phyloP scores from a whole-genome alignment of 2,329 filamentous ascomycete species.

The Fusarium buxicola region DNA sequence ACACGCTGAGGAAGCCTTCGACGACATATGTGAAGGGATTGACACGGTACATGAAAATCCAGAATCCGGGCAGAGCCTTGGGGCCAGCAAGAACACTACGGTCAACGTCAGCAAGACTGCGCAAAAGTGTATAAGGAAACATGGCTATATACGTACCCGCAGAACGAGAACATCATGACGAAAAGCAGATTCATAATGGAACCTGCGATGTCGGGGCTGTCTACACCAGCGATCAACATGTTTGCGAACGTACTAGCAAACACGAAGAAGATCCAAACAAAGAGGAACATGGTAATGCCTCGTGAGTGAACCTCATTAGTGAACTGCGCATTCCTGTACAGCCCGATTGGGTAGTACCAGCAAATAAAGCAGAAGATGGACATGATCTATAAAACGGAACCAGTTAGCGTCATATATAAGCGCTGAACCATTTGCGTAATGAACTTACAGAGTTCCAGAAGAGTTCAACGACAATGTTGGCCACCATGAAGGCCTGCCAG shows the following conservation, averaged over 20 bases:
- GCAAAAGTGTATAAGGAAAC: neutral
- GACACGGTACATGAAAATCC: constrained; percentile 81
- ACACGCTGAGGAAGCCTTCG: constrained; percentile 71
- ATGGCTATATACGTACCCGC: constrained; percentile 65
- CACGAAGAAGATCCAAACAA: too few relatives aligned
- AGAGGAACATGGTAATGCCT: too few relatives aligned
- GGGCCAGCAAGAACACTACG: constrained; percentile 69
- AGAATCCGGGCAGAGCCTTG: constrained; percentile 72
- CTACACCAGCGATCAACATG: too few relatives aligned
- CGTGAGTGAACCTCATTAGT: too few relatives aligned
- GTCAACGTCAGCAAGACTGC: neutral
- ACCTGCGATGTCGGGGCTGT: constrained; percentile 66
- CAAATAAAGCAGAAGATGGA: too few relatives aligned
- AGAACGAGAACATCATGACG: constrained; percentile 70
- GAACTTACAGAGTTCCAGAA: constrained; percentile 72
- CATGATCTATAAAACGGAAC: too few relatives aligned
- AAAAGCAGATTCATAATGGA: constrained; percentile 73
- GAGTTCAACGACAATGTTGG: constrained; percentile 71
- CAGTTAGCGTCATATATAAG: neutral
- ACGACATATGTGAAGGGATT: constrained; percentile 82
- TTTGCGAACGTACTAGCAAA: too few relatives aligned
- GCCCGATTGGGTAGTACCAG: too few relatives aligned
- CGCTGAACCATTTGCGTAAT: neutral
- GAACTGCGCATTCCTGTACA: too few relatives aligned
- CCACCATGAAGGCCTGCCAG: constrained; percentile 75